Conservation (phyloP, 2,329 filamentous ascomycete genomes). For the Teratosphaeriaceae sp. region DNA sequence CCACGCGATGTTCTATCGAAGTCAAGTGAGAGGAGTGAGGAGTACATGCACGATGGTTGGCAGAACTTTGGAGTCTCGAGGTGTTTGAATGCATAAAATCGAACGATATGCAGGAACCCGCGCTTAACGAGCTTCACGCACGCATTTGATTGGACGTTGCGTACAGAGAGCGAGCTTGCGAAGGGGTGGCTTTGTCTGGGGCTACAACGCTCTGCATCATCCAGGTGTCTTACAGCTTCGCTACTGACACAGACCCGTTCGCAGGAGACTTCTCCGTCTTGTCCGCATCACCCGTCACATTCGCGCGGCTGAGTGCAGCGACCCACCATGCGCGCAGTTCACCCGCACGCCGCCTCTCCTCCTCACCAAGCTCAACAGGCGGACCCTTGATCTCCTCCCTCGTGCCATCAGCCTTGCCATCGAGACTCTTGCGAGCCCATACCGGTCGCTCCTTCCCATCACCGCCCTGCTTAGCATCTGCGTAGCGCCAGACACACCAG, state of each 20-base stretch:
- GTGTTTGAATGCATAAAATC: no score
- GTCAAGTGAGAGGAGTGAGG: no score
- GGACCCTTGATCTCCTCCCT: conserved; percentile 41
- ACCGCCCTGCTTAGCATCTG: conserved; percentile 20
- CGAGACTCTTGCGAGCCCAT: conserved; percentile 21
- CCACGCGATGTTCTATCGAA: no score
- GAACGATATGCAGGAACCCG: background rate
- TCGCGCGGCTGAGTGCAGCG: no score
- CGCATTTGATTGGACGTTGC: background rate
- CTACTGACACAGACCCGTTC: background rate
- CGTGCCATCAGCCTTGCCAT: conserved; percentile 10
- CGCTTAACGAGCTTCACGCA: background rate
- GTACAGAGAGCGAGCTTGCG: no score
- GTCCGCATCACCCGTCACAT: background rate
- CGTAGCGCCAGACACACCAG: conserved; percentile 42
- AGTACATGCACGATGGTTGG: background rate
- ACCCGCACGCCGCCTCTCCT: conserved; percentile 37
- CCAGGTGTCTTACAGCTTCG: background rate
- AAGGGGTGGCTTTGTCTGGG: no score
- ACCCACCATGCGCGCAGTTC: conserved; percentile 37
- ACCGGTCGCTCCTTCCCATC: conserved; percentile 14
- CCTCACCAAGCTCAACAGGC: conserved; percentile 39
- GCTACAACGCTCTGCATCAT: background rate
- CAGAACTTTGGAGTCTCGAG: no score
- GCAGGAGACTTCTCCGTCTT: background rate